Conservation (phyloP, 169 alveolate genomes). For the Plasmodium ovale region DNA sequence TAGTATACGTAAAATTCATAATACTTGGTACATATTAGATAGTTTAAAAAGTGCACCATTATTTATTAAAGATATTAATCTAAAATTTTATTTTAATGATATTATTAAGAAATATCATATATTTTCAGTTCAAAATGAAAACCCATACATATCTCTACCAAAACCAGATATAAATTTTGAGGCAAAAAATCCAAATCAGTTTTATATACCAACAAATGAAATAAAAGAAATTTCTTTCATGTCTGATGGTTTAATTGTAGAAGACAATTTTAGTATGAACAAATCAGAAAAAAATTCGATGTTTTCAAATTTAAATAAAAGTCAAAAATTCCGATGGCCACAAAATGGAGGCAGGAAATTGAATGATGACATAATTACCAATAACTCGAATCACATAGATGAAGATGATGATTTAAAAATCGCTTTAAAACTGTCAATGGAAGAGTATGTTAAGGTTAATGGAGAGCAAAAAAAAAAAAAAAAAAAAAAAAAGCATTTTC, state of each 20-base stretch:
- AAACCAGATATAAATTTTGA: constrained; percentile 66
- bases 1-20: constrained; percentile 83
- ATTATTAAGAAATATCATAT: constrained; percentile 69
- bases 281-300: constrained; percentile 3
- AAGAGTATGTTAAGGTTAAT: constrained; percentile 63
- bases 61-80: constrained; percentile 68
- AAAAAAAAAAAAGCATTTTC: too few species aligned
- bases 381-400: constrained; percentile 9
- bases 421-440: constrained; percentile 58
- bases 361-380: constrained; percentile 26
- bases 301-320: constrained; percentile 9
- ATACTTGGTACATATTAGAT: constrained; percentile 87
- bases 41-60: constrained; percentile 84
- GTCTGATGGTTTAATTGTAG: constrained; percentile 43
- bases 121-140: constrained; percentile 67
- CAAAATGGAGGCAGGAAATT: constrained; percentile 67
- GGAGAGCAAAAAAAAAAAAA: background rate
- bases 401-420: constrained; percentile 69
- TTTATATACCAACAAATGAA: constrained; percentile 54
- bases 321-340: constrained; percentile 65
- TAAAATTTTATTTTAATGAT: constrained; percentile 66
- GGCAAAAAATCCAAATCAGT: constrained; percentile 60
- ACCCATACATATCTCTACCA: constrained; percentile 70
- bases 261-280: constrained; percentile 19
- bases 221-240: constrained; percentile 34